A percentile compares a stretch with the other conserved stretches of the same genome.
Evolutionary conservation across 2,329 filamentous ascomycete species (phyloP).

Genomic region (Polytolypa hystricis): DNA sequence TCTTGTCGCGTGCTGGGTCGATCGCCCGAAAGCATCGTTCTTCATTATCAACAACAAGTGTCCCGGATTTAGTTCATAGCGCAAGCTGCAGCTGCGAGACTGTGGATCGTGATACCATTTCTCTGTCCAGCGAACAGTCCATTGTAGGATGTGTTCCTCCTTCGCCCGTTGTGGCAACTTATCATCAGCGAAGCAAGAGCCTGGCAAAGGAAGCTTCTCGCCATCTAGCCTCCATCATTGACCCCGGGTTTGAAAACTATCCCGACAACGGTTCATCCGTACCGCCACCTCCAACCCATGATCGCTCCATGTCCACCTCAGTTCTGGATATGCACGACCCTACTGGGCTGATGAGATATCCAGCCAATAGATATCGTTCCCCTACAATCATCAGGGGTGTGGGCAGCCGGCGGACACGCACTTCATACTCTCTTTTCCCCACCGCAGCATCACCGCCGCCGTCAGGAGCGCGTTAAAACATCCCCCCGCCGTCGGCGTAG

Average conservation of each 20-base stretch:
- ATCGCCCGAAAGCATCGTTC: constrained; percentile 38
- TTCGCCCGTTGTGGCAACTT: constrained; percentile 12
- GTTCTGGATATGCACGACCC: constrained; percentile 19
- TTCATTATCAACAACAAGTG: constrained; percentile 34
- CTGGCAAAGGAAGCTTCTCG: constrained; percentile 24
- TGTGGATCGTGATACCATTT: constrained; percentile 13
- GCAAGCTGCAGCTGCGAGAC: constrained; percentile 30
- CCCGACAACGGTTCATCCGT: constrained; percentile 17
- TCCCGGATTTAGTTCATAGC: constrained; percentile 35
- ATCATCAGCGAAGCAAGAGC: constrained; percentile 28
- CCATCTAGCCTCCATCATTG: constrained; percentile 19
- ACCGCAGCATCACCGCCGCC: constrained; percentile 14
- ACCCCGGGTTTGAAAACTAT: constrained; percentile 18
- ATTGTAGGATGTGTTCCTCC: constrained; percentile 13
- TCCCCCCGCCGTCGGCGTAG: not conserved
- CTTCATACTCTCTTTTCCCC: constrained; percentile 37
- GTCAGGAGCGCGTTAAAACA: not conserved
- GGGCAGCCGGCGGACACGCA: constrained; percentile 25
- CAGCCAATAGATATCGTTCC: constrained; percentile 14
- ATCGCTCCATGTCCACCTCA: constrained; percentile 28
- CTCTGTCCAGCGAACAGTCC: constrained; percentile 18
- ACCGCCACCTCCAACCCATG: constrained; percentile 18
- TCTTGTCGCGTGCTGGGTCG: constrained; percentile 39
- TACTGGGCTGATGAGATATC: constrained; percentile 11
- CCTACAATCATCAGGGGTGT: constrained; percentile 17